These are phyloP conservation scores for Vaccinium corymbosum DNA, from an alignment of 148 eudicot species.

Conservation along the genomic window DNA sequence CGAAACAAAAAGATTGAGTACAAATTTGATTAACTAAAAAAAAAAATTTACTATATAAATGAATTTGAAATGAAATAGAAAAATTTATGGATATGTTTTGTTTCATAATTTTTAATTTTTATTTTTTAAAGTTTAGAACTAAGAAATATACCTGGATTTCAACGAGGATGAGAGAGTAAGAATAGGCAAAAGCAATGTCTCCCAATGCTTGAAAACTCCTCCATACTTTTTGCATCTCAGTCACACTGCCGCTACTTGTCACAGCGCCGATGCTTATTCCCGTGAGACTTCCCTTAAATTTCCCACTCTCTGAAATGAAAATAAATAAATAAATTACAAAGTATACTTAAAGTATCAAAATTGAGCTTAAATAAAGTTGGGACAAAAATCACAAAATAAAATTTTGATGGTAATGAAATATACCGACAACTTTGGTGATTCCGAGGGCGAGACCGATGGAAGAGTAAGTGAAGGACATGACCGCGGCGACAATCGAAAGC, in stretches of 20 bases:
- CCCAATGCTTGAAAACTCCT: conserved; percentile 45
- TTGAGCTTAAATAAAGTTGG: background rate
- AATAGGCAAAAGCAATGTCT: conserved; percentile 46
- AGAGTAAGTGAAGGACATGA: conserved; percentile 48
- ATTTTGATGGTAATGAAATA: background rate
- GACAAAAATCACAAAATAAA: background rate
- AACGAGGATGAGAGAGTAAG: conserved; percentile 39
- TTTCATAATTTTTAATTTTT: background rate
- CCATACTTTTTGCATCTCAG: conserved; percentile 35
- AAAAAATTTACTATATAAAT: too few relatives aligned
- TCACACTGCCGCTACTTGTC: conserved; percentile 29
- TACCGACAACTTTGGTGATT: conserved; percentile 37
- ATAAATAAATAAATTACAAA: background rate
- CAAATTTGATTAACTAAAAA: background rate
- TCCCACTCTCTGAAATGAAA: conserved; percentile 21
- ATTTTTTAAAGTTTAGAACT: background rate
- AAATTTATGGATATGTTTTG: too few relatives aligned
- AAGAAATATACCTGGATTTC: conserved; percentile 38
- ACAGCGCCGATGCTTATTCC: conserved; percentile 37
- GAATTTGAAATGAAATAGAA: too few relatives aligned
- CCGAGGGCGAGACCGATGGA: conserved; percentile 38
- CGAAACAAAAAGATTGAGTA: background rate
- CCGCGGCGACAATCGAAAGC: conserved; percentile 48
- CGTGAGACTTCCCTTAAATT: conserved; percentile 35
- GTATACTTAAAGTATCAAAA: background rate